Evolutionary conservation across 2,329 filamentous ascomycete genomes (phyloP), one percentile per base, ranked within the genome.

Genomic region (Cladorrhinum sp.): DNA sequence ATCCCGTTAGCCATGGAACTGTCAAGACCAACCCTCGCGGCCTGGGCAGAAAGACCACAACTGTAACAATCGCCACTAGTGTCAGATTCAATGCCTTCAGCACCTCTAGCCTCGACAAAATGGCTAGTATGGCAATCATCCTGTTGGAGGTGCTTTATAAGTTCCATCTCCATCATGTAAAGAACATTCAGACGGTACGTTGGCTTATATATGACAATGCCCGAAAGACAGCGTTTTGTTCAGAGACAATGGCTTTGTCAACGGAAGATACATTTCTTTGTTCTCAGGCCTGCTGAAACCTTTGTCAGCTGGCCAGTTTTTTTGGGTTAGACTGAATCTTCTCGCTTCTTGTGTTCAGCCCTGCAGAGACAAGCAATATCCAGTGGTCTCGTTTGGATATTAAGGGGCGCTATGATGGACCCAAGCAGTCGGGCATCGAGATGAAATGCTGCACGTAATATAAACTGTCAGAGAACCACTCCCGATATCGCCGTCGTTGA

Each of bases 341-440:
- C n/a, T 13, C 32, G 8, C 32, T 8, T 12, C 12, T 36, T 36
- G 10, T 13, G 10, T 36, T 45, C 41, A 45, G 41, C 41, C 41
- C 41, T 45, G n/a, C 41, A 25, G 38, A 48, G 36, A 38, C 38
- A 24, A 56, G 53, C 27, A 56, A 36, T 56, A 32, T 27, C 20
- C 22, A 27, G 8, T n/a, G 8, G 24, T 50, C 49, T 32, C 38
- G n/a, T 16, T 25, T 53, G 12, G 20, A 20, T 49, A 59, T 59
- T 59, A 59, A 59, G 58, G 58, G 58, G 58, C 23, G n/a, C n/a
- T 16, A 16, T 36, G 16, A 16, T 41, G 52, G n/a, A 55, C 58
- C 58, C 58, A 55, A 52, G 18, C 41, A 29, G 27, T 32, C 45
- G 50, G 38, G n/a, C 25, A 20, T 41, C 52, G 27, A 38, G 51